phyloP scores from a whole-genome alignment of 2,329 filamentous ascomycete species.

The Pyricularia sp. region DNA sequence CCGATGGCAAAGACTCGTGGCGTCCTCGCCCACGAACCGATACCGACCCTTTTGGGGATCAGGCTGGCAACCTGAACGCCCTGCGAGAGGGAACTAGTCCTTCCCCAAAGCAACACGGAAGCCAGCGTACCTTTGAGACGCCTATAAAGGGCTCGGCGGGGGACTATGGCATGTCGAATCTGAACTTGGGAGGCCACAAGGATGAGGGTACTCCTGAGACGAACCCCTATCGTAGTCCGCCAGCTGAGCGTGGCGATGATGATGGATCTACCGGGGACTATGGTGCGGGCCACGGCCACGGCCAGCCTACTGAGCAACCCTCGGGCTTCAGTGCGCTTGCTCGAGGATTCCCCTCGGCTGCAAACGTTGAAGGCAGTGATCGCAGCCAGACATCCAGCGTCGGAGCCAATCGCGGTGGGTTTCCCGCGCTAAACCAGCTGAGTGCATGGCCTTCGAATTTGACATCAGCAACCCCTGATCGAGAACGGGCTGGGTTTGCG shows the following conservation, averaged over 20 bases:
- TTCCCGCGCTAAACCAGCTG: conserved; percentile 51
- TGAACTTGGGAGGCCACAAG: conserved; percentile 47
- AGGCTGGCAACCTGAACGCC: conserved; percentile 39
- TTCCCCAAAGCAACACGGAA: conserved; percentile 21
- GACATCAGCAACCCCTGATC: conserved; percentile 58
- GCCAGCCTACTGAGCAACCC: conserved; percentile 31
- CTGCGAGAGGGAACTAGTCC: conserved; percentile 63
- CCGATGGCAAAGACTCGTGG: conserved; percentile 36
- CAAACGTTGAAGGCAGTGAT: conserved; percentile 63
- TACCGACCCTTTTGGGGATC: conserved; percentile 65
- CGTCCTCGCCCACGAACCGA: conserved; percentile 56
- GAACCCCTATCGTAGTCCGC: conserved; percentile 90
- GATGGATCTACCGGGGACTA: conserved; percentile 27
- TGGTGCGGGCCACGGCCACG: conserved; percentile 42
- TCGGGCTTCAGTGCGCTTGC: conserved; percentile 44
- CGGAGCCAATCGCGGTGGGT: conserved; percentile 56
- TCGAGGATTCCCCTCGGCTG: conserved; percentile 35
- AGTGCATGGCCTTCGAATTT: conserved; percentile 50
- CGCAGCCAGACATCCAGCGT: conserved; percentile 89
- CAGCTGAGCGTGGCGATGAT: conserved; percentile 55
- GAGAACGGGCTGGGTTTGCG: conserved; percentile 46
- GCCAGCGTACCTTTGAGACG: conserved; percentile 37
- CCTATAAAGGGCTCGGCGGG: conserved; percentile 43
- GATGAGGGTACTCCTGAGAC: conserved; percentile 81
- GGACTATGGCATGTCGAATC: conserved; percentile 55